Percentiles rank a stretch among this genome's conserved stretches.
These are phyloP conservation scores for Penicillium lagena DNA, from an alignment of 495 filamentous ascomycete genomes.

Conservation along the genomic window DNA sequence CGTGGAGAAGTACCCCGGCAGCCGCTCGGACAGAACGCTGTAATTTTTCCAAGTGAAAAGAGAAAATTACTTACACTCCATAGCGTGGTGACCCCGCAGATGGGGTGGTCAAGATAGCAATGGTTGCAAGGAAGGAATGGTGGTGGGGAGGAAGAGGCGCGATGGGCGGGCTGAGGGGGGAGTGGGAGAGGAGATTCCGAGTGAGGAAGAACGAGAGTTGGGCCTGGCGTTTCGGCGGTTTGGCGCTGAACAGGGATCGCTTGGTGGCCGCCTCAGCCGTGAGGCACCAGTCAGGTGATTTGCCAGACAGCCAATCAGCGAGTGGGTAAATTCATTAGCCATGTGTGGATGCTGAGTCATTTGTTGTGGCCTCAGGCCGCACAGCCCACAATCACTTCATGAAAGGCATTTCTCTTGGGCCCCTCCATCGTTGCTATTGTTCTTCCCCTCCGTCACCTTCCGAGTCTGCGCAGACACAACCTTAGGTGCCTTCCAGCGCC, in stretches of 20 bases:
- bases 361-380: slow-evolving; percentile 21
- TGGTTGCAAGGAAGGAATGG: slow-evolving; percentile 19
- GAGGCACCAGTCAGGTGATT: slow-evolving; percentile 25
- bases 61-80: slow-evolving; percentile 42
- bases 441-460: slow-evolving; percentile 5
- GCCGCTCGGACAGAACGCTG: slow-evolving; percentile 23
- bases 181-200: slow-evolving; percentile 13
- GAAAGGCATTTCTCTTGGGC: slow-evolving; percentile 15
- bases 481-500: slow-evolving; percentile 15
- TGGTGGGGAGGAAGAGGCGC: slow-evolving; percentile 16
- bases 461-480: slow-evolving; percentile 16
- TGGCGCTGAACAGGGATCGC: slow-evolving; percentile 24
- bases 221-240: slow-evolving; percentile 16
- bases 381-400: slow-evolving; percentile 21
- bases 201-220: slow-evolving; percentile 16
- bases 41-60: slow-evolving; percentile 12
- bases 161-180: slow-evolving; percentile 2
- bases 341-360: not conserved
- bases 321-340: slow-evolving; percentile 9
- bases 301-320: slow-evolving; percentile 14
- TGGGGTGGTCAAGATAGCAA: slow-evolving; percentile 24
- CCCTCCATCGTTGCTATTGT: slow-evolving; percentile 16
- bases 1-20: slow-evolving; percentile 40
- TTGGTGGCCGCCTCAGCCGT: slow-evolving; percentile 17
- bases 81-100: slow-evolving; percentile 46